Conservation (phyloP, 305 asterid species). For the Fraxinus sp. region DNA sequence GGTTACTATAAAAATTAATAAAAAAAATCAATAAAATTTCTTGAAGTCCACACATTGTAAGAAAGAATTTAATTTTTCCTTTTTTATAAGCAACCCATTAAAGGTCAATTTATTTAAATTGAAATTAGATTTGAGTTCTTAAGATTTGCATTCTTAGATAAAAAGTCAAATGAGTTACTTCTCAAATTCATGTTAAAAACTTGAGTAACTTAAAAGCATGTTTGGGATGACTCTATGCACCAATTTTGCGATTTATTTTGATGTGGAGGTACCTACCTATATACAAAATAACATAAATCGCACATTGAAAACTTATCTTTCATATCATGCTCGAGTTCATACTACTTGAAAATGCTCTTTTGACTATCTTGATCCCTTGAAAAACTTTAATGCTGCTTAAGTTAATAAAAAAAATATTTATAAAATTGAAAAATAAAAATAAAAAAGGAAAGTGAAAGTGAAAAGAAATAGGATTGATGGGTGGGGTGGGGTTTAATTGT, state of each 20-base stretch:
- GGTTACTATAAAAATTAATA: too few species aligned
- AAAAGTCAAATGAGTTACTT: not conserved
- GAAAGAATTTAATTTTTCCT: not conserved
- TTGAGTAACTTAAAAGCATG: not conserved
- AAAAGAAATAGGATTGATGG: not conserved
- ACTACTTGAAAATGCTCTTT: not conserved
- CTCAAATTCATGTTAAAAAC: not conserved
- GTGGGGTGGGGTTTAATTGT: not conserved
- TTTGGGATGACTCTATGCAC: not conserved
- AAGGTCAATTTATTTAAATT: not conserved
- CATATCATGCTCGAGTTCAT: not conserved
- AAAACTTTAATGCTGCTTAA: not conserved
- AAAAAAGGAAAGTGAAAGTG: not conserved
- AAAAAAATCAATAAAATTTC: too few species aligned
- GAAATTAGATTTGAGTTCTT: not conserved
- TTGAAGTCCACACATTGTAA: not conserved
- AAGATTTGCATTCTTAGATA: not conserved
- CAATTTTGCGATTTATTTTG: not conserved
- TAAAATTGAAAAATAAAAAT: too few species aligned
- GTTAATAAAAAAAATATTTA: too few species aligned
- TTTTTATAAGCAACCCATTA: not conserved
- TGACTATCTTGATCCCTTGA: not conserved
- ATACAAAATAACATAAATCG: not conserved
- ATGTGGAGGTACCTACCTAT: not conserved
- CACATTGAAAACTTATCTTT: not conserved